A percentile compares a stretch with the other conserved stretches of the same genome.
phyloP scores from a whole-genome alignment of 495 filamentous ascomycete species.

The Hyaloscypha bicolor region DNA sequence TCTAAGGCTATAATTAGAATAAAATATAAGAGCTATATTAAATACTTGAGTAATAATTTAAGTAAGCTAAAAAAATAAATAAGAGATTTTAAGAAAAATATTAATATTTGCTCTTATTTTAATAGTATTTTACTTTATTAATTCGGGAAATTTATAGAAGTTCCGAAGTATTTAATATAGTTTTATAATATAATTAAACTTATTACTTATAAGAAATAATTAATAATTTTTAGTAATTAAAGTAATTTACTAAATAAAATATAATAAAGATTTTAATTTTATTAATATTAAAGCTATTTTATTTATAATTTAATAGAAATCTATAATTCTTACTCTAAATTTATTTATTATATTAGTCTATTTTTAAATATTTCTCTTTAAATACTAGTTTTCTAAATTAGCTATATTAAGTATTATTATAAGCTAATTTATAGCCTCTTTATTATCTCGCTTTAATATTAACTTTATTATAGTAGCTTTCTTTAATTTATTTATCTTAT shows the following conservation, averaged over 20 bases:
- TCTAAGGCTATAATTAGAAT: constrained; percentile 15
- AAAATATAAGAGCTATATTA: neutral
- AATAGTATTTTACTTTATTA: constrained; percentile 13
- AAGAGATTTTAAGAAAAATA: neutral
- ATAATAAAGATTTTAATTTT: no score
- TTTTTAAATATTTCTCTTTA: no score
- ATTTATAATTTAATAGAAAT: constrained; percentile 17
- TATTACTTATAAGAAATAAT: no score
- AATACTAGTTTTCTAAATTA: constrained; percentile 16
- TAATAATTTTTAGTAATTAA: no score
- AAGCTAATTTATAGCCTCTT: constrained; percentile 14
- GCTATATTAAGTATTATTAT: no score
- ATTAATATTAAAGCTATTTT: constrained; percentile 15
- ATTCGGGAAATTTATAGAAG: neutral
- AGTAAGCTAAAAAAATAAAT: neutral
- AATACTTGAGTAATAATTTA: neutral
- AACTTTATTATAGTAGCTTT: constrained; percentile 16
- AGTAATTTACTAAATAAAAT: no score
- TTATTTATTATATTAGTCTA: constrained; percentile 13
- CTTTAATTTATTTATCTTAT: constrained; percentile 23
- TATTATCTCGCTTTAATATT: constrained; percentile 25
- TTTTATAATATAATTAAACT: constrained; percentile 1
- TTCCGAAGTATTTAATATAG: neutral
- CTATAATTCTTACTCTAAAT: constrained; percentile 15
- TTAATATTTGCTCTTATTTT: constrained; percentile 1